Percentiles rank a stretch among this genome's conserved stretches.
phyloP scores from a whole-genome alignment of 2,329 filamentous ascomycete species.

The Colletotrichum sansevieriae region DNA sequence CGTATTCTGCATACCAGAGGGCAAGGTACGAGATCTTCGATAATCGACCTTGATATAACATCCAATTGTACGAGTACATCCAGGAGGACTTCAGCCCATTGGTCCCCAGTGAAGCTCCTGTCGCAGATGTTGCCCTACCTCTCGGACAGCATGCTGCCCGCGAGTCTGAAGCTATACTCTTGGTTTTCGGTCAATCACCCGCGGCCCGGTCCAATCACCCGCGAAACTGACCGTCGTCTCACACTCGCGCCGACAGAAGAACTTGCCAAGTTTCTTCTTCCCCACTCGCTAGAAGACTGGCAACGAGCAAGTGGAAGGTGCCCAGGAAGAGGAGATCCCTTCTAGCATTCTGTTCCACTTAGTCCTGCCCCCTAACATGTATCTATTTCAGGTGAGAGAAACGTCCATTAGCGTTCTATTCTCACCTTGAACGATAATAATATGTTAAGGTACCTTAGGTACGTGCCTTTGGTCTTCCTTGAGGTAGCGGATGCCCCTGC shows the following conservation, averaged over 20 bases:
- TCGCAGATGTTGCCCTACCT: too few species aligned
- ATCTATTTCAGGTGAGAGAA: slow-evolving; percentile 18
- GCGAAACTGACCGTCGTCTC: slow-evolving; percentile 20
- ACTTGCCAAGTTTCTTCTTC: slow-evolving; percentile 16
- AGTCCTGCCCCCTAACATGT: neutral
- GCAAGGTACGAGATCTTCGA: too few species aligned
- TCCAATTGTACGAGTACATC: too few species aligned
- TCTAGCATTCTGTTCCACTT: slow-evolving; percentile 9
- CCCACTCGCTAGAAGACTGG: neutral
- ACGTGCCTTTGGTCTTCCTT: neutral
- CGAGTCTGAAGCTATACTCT: neutral
- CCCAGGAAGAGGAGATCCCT: neutral
- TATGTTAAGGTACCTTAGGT: neutral
- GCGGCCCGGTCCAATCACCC: slow-evolving; percentile 21
- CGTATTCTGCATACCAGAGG: too few species aligned
- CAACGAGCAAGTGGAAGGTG: slow-evolving; percentile 1
- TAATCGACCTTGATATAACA: too few species aligned
- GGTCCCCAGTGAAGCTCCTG: too few species aligned
- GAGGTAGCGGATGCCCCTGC: slow-evolving; percentile 1
- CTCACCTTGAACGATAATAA: neutral
- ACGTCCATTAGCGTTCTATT: neutral
- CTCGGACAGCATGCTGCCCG: neutral
- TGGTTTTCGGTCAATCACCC: neutral
- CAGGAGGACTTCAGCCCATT: too few species aligned
- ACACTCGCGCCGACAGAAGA: neutral